A percentile compares a stretch with the other conserved stretches of the same genome.
Conservation (phyloP, 768 basidiomycete species). For the Clavaria fumosa region DNA sequence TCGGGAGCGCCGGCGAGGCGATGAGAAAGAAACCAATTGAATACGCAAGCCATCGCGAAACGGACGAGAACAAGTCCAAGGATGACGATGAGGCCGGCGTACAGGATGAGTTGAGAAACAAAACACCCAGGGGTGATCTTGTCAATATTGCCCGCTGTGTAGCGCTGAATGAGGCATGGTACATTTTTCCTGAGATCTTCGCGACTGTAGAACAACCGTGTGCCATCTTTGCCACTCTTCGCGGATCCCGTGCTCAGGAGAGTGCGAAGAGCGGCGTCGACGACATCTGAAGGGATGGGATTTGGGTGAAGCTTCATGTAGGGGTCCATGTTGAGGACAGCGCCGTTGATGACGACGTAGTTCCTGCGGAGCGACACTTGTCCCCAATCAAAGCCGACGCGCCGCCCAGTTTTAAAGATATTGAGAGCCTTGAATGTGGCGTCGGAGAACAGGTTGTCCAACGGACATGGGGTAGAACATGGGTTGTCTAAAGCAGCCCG, state of each 20-base stretch:
- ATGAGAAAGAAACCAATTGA: conserved; percentile 90
- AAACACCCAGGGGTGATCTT: conserved; percentile 95
- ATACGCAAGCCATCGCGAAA: conserved; percentile 91
- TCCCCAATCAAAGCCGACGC: conserved; percentile 84
- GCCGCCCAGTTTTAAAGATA: conserved; percentile 46
- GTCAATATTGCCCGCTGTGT: conserved; percentile 90
- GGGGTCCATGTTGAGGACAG: conserved; percentile 83
- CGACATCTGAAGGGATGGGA: conserved; percentile 52
- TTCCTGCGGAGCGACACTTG: conserved; percentile 59
- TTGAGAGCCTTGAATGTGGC: conserved; percentile 45
- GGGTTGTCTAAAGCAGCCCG: conserved; percentile 61
- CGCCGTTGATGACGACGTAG: conserved; percentile 85
- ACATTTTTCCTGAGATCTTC: conserved; percentile 49
- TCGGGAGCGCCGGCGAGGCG: conserved; percentile 66
- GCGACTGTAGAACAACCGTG: conserved; percentile 70
- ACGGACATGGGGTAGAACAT: conserved; percentile 54
- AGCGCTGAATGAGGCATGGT: conserved; percentile 71
- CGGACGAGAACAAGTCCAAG: conserved; percentile 81
- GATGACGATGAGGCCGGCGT: conserved; percentile 81
- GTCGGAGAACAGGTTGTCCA: conserved; percentile 40
- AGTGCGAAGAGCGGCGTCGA: conserved; percentile 74
- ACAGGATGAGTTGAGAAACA: conserved; percentile 77
- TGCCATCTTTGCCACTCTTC: conserved; percentile 73
- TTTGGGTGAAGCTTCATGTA: conserved; percentile 65
- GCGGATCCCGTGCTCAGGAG: conserved; percentile 35